These are phyloP conservation scores for Echria macrotheca DNA, from an alignment of 495 filamentous ascomycete species.

Conservation along the genomic window DNA sequence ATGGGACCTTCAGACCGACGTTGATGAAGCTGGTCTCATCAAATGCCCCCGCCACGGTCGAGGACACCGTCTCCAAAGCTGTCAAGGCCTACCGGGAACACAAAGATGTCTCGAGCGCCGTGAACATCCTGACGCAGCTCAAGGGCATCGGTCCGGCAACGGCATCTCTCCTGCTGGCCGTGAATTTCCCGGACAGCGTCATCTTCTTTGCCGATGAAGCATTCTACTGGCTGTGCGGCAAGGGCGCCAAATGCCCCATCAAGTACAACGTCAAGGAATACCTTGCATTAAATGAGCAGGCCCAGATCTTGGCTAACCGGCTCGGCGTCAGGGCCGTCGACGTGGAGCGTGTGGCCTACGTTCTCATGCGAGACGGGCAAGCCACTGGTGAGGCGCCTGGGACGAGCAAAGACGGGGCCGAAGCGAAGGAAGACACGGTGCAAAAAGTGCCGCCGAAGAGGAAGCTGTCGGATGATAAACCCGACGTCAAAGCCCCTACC, in stretches of 20 bases:
- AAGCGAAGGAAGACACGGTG: background rate
- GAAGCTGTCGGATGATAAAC: constrained; percentile 18
- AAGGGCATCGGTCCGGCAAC: constrained; percentile 69
- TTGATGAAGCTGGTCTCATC: constrained; percentile 59
- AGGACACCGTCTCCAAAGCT: constrained; percentile 43
- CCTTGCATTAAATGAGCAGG: constrained; percentile 42
- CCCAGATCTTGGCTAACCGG: constrained; percentile 39
- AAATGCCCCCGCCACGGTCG: constrained; percentile 45
- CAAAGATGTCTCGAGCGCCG: constrained; percentile 42
- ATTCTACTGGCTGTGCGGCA: constrained; percentile 58
- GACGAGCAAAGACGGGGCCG: background rate
- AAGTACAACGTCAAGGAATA: constrained; percentile 68
- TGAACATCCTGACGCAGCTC: constrained; percentile 45
- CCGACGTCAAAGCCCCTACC: constrained; percentile 15
- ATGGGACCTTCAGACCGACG: constrained; percentile 65
- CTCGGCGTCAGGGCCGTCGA: constrained; percentile 53
- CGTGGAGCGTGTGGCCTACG: constrained; percentile 65
- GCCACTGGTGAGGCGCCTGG: background rate
- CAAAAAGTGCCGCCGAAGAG: constrained; percentile 28
- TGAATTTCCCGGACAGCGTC: constrained; percentile 49
- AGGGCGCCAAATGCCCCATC: constrained; percentile 41
- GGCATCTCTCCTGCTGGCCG: constrained; percentile 62
- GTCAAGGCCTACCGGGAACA: constrained; percentile 42
- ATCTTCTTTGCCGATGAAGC: constrained; percentile 77
- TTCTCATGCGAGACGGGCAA: constrained; percentile 33